Percentiles rank a stretch among this genome's conserved stretches.
phyloP scores from a whole-genome alignment of 2,329 filamentous ascomycete species.

The Trichoderma sp. region DNA sequence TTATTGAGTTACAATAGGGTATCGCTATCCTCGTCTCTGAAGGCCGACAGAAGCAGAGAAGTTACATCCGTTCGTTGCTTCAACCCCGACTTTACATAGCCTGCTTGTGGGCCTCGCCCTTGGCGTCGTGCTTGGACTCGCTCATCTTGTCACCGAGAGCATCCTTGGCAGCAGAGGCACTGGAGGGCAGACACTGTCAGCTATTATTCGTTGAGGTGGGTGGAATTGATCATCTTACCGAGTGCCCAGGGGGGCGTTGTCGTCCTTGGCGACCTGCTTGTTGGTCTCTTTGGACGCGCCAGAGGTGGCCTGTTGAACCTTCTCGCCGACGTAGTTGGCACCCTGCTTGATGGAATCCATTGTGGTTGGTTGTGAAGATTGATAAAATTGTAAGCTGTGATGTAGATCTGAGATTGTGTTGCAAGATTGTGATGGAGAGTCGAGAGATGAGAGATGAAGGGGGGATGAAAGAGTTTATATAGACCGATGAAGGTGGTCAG shows the following conservation, averaged over 20 bases:
- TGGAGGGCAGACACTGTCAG: slow-evolving; percentile 25
- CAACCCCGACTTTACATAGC: slow-evolving; percentile 31
- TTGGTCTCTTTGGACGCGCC: slow-evolving; percentile 65
- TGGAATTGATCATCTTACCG: slow-evolving; percentile 40
- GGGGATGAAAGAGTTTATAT: slow-evolving; percentile 17
- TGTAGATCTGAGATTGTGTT: slow-evolving; percentile 3
- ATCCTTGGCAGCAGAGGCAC: slow-evolving; percentile 48
- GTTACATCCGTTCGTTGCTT: not conserved
- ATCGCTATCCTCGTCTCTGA: slow-evolving; percentile 8
- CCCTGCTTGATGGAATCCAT: slow-evolving; percentile 58
- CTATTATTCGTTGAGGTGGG: not conserved
- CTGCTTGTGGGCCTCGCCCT: slow-evolving; percentile 43
- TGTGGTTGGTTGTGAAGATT: slow-evolving; percentile 26
- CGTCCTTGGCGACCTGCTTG: slow-evolving; percentile 65
- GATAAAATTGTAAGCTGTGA: not conserved
- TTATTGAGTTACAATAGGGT: slow-evolving; percentile 18
- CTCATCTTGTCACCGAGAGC: slow-evolving; percentile 45
- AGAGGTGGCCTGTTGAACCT: slow-evolving; percentile 53
- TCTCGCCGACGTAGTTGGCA: slow-evolving; percentile 64
- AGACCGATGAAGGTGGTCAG: slow-evolving; percentile 1
- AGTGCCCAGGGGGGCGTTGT: slow-evolving; percentile 49
- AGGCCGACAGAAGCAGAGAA: not conserved
- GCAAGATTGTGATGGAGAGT: slow-evolving; percentile 13
- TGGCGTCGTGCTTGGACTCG: slow-evolving; percentile 40
- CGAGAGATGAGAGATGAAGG: not conserved